These are phyloP conservation scores for Cyberlindnera amylophila DNA, from an alignment of 805 yeast genomes.

Conservation along the genomic window DNA sequence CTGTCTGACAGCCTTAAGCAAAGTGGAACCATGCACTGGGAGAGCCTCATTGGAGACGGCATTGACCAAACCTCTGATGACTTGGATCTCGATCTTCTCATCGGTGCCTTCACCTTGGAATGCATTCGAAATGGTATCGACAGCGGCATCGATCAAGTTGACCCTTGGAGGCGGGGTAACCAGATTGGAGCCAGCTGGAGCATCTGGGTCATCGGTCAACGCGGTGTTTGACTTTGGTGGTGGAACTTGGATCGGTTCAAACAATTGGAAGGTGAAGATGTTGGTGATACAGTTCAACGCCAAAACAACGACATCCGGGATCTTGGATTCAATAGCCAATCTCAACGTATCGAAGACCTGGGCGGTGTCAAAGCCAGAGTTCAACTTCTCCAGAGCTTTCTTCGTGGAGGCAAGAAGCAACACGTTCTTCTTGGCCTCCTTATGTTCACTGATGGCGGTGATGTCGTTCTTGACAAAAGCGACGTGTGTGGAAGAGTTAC, in stretches of 20 bases:
- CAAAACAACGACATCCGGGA: conserved; percentile 58
- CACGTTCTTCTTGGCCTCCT: conserved; percentile 53
- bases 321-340: conserved; percentile 65
- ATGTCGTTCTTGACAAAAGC: conserved; percentile 54
- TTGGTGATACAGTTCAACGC: conserved; percentile 87
- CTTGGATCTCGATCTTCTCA: conserved; percentile 84
- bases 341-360: conserved; percentile 78
- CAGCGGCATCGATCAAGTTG: conserved; percentile 72
- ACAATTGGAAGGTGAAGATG: conserved; percentile 79
- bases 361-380: conserved; percentile 38
- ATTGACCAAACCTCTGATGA: conserved; percentile 85
- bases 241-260: conserved; percentile 54
- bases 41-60: conserved; percentile 77
- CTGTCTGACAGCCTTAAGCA: conserved; percentile 87
- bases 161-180: conserved; percentile 53
- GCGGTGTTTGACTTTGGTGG: conserved; percentile 36
- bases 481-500: conserved; percentile 29
- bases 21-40: conserved; percentile 86
- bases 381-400: conserved; percentile 29
- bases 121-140: conserved; percentile 77
- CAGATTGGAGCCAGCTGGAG: conserved; percentile 27
- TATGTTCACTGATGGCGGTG: conserved; percentile 50
- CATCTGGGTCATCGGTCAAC: conserved; percentile 15
- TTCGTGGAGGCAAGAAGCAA: conserved; percentile 31
- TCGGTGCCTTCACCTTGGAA: conserved; percentile 93